Evolutionary conservation across 169 alveolate species (phyloP).

Genomic region (Cryptosporidium felis): DNA sequence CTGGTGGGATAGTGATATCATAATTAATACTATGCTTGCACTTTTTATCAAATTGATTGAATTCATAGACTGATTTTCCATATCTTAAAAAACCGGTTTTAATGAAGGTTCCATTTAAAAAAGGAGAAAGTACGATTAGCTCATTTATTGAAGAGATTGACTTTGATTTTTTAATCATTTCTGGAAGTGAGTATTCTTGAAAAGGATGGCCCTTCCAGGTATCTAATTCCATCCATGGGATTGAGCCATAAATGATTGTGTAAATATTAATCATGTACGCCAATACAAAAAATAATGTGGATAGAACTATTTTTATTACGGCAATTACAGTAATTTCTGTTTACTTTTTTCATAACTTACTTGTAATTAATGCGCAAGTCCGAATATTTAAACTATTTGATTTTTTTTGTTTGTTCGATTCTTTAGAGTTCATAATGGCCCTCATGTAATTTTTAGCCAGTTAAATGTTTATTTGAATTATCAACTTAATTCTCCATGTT

Average conservation of each 20-base stretch:
- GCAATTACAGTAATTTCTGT: no score
- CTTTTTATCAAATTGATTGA: neutral
- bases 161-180: conserved; percentile 13
- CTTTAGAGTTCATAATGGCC: no score
- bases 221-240: conserved; percentile 45
- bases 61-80: conserved; percentile 24
- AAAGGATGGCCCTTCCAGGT: conserved; percentile 11
- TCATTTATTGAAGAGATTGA: neutral
- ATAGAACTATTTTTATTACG: no score
- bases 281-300: neutral
- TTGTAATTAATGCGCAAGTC: no score
- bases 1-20: conserved; percentile 69
- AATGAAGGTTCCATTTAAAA: conserved; percentile 47
- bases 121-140: conserved; percentile 8
- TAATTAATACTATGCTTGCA: conserved; percentile 43
- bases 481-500: no score
- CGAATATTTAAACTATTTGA: no score
- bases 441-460: no score
- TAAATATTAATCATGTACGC: neutral
- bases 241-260: conserved; percentile 20
- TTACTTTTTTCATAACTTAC: no score
- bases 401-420: no score
- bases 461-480: no score
- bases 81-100: neutral
- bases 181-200: conserved; percentile 24